These are phyloP conservation scores for Candida alai DNA, from an alignment of 805 yeast species.

Conservation along the genomic window DNA sequence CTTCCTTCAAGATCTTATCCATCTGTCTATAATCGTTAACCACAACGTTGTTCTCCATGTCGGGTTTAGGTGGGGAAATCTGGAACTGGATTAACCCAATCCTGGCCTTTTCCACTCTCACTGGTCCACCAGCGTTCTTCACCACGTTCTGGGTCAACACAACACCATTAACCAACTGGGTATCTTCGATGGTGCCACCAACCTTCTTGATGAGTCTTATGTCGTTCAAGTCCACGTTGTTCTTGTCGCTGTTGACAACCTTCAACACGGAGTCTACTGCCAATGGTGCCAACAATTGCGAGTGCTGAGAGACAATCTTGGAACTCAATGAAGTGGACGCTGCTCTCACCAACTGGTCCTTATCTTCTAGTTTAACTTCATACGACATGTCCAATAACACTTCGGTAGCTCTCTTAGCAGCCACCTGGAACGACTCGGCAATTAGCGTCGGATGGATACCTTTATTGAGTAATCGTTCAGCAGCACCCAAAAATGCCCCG, in stretches of 20 bases:
- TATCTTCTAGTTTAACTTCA: conserved; percentile 72
- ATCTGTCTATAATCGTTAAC: conserved; percentile 98
- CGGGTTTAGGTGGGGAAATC: conserved; percentile 95
- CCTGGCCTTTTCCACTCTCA: conserved; percentile 88
- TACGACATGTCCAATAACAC: conserved; percentile 81
- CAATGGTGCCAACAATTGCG: conserved; percentile 81
- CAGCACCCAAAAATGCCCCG: conserved; percentile 92
- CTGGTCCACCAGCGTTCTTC: conserved; percentile 92
- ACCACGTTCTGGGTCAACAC: conserved; percentile 88
- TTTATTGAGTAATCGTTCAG: conserved; percentile 81
- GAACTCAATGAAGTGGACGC: conserved; percentile 93
- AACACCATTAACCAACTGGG: conserved; percentile 89
- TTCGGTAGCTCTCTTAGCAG: conserved; percentile 79
- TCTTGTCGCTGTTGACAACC: conserved; percentile 58
- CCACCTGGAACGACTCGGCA: conserved; percentile 89
- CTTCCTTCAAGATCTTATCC: conserved; percentile 98
- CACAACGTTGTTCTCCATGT: conserved; percentile 94
- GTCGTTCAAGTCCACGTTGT: conserved; percentile 78
- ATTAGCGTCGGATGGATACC: conserved; percentile 96
- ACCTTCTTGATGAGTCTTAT: conserved; percentile 88
- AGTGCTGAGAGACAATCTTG: conserved; percentile 92
- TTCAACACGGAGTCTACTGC: conserved; percentile 90
- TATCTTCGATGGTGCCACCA: conserved; percentile 97
- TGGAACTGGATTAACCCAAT: conserved; percentile 91
- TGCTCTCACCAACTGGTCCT: conserved; percentile 82